Conservation (phyloP, 352 stramenopile genomes). For the Phytophthora cryptogea region DNA sequence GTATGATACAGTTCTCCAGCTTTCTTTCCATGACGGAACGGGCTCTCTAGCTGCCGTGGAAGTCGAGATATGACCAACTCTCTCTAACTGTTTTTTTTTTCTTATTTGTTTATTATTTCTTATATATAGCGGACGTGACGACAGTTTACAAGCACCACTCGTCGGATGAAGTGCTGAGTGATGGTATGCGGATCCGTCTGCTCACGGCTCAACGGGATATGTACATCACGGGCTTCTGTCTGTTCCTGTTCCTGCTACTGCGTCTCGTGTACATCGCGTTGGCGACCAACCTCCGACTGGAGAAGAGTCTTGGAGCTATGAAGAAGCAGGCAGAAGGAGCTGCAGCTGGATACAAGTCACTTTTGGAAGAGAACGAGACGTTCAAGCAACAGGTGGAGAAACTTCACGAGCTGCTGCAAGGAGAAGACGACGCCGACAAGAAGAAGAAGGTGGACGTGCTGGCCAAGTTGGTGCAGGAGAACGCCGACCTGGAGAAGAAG, state of each 20-base stretch:
- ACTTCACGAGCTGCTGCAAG: constrained; percentile 53
- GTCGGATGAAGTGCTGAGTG: constrained; percentile 54
- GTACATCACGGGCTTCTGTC: constrained; percentile 87
- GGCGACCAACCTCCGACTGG: constrained; percentile 67
- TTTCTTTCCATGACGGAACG: not conserved
- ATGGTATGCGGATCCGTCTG: constrained; percentile 82
- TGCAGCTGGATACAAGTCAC: constrained; percentile 62
- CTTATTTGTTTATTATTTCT: constrained; percentile 8
- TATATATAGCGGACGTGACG: constrained; percentile 61
- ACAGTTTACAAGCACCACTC: constrained; percentile 76
- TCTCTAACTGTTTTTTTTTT: constrained; percentile 23
- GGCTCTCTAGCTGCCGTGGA: constrained; percentile 7
- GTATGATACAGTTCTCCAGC: constrained; percentile 40
- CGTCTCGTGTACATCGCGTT: constrained; percentile 77
- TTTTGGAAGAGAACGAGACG: constrained; percentile 73
- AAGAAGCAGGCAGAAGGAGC: constrained; percentile 80
- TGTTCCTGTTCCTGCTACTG: constrained; percentile 85
- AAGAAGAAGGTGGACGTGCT: constrained; percentile 52
- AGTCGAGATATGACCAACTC: constrained; percentile 10
- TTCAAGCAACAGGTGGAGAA: constrained; percentile 74
- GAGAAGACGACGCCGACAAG: constrained; percentile 43
- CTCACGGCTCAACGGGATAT: constrained; percentile 81
- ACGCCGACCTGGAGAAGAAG: constrained; percentile 50
- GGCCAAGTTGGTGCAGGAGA: constrained; percentile 66
- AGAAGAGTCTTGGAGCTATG: constrained; percentile 74